Percentiles rank a stretch among this genome's conserved stretches.
Conservation (phyloP, 306 rosid genomes). For the Quercus parvula region DNA sequence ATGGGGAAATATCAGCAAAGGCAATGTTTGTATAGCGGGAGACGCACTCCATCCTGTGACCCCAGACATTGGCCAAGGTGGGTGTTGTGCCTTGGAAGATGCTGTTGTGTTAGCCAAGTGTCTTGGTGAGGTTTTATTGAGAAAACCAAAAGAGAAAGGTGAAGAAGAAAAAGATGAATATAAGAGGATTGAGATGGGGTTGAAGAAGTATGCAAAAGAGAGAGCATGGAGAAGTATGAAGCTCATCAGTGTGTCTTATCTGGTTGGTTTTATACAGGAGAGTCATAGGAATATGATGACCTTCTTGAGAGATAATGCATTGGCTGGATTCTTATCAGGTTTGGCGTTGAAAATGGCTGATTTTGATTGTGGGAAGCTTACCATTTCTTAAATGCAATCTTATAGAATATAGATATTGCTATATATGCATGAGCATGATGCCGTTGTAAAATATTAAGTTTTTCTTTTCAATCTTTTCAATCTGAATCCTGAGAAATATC, state of each 20-base stretch:
- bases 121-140: slow-evolving; percentile 18
- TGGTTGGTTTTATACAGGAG: slow-evolving; percentile 2
- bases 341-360: not conserved
- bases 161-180: not conserved
- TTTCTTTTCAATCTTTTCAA: not conserved
- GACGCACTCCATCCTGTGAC: slow-evolving; percentile 74
- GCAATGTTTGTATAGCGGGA: slow-evolving; percentile 63
- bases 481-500: no score
- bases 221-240: not conserved
- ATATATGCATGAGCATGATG: not conserved
- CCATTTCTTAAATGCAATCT: not conserved
- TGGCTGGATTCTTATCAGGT: not conserved
- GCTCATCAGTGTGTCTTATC: not conserved
- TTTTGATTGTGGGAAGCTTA: slow-evolving; percentile 4
- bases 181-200: slow-evolving; percentile 27
- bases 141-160: not conserved
- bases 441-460: not conserved
- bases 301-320: not conserved
- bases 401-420: not conserved
- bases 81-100: slow-evolving; percentile 63
- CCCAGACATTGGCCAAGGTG: slow-evolving; percentile 69
- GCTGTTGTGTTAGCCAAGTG: slow-evolving; percentile 40
- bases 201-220: slow-evolving; percentile 31
- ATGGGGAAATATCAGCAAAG: slow-evolving; percentile 57
- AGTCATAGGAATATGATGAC: not conserved